phyloP scores from a whole-genome alignment of 164 flowering plant genomes.

The Vitis rotundifolia region DNA sequence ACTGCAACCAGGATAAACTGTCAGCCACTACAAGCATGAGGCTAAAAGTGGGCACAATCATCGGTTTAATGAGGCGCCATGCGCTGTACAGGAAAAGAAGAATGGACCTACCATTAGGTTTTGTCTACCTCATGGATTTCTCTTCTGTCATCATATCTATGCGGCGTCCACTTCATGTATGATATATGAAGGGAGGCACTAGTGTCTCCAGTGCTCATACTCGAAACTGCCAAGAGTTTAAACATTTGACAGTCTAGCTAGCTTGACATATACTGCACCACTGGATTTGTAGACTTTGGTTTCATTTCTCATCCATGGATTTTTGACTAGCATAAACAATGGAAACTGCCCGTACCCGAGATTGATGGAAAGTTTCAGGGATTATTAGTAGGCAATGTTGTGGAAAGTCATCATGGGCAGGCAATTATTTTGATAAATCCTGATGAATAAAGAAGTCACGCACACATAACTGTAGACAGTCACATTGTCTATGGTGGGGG shows the following conservation, averaged over 20 bases:
- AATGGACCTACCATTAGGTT: conserved; percentile 14
- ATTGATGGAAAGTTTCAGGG: conserved; percentile 14
- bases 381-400: conserved; percentile 6
- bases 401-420: conserved; percentile 6
- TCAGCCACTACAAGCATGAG: conserved; percentile 1
- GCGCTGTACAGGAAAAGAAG: conserved; percentile 7
- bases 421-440: not conserved
- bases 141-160: not conserved
- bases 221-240: no score
- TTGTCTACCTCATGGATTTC: conserved; percentile 6
- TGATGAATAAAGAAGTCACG: conserved; percentile 12
- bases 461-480: conserved; percentile 10
- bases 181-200: no score
- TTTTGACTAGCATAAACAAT: not conserved
- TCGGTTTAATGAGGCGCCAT: conserved; percentile 2
- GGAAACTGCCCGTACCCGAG: conserved; percentile 3
- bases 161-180: no score
- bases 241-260: no score
- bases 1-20: not conserved
- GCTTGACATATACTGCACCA: no score
- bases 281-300: no score
- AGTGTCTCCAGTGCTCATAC: no score
- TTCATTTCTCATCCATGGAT: not conserved
- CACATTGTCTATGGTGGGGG: conserved; percentile 18
- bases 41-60: conserved; percentile 7